Conservation (phyloP, 495 filamentous ascomycete species). For the Aspergillus hancockii region DNA sequence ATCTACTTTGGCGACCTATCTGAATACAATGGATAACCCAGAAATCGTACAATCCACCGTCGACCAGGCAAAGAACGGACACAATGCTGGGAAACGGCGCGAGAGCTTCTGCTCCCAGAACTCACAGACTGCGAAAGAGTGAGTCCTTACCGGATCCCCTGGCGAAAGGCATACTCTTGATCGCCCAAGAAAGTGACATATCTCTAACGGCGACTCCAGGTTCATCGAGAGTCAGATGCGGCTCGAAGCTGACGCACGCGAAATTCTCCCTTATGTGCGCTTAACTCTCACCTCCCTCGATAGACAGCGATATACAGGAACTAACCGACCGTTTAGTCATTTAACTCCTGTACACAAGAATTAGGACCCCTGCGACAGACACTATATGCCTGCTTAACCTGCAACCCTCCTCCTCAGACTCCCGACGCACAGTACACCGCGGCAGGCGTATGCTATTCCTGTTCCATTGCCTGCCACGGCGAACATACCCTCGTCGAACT, state of each 20-base stretch:
- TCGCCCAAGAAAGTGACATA: neutral
- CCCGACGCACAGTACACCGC: slow-evolving; percentile 63
- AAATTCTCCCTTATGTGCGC: slow-evolving; percentile 85
- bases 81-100: slow-evolving; percentile 27
- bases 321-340: slow-evolving; percentile 57
- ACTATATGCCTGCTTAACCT: slow-evolving; percentile 89
- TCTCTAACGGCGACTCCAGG: slow-evolving; percentile 35
- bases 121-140: slow-evolving; percentile 90
- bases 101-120: slow-evolving; percentile 64
- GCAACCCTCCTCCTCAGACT: slow-evolving; percentile 74
- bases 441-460: slow-evolving; percentile 92
- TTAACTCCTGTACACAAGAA: slow-evolving; percentile 86
- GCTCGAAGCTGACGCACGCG: slow-evolving; percentile 91
- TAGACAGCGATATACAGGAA: neutral
- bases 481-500: slow-evolving; percentile 95
- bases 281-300: neutral
- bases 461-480: slow-evolving; percentile 94
- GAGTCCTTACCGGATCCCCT: slow-evolving; percentile 21
- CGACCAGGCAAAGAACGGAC: slow-evolving; percentile 16
- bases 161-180: neutral
- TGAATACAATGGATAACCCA: slow-evolving; percentile 13
- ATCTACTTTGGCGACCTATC: neutral
- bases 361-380: slow-evolving; percentile 84
- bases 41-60: slow-evolving; percentile 6
- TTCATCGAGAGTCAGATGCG: slow-evolving; percentile 88